Evolutionary conservation across 768 basidiomycete species (phyloP), one percentile per base, ranked within the genome.

Genomic region (Amanita jacksonii): DNA sequence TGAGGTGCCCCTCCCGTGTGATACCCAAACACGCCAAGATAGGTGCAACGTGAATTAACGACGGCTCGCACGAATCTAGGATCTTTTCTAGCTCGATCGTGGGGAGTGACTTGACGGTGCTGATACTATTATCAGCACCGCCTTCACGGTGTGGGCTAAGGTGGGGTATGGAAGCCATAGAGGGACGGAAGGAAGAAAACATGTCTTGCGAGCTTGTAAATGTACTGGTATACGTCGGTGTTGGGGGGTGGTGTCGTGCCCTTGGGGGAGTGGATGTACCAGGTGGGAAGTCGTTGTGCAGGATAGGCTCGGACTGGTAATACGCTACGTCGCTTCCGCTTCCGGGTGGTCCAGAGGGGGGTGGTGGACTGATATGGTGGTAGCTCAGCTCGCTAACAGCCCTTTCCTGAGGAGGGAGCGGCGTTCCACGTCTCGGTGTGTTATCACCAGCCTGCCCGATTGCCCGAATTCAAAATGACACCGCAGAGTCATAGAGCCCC

Each of bases 61-160:
- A 74, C 13, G 84, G 83, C 46, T 75, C 67, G 55, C 82, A 85
- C 4, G 79, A 71, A 1, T 66, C 59, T 12, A 86, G 69, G 28
- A 85, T 61, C 1, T 63, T 57, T 46, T 79, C 76, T 16, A 85
- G 67, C 5, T 70, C 62, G 13, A 68, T 28, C 0, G 53, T 53
- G 2, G 63, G 60, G 0, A 54, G 52, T 0, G 65, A 64, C 40
- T 62, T 64, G 48, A 69, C 68, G 19, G 63, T 67, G 56, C 65
- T 70, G 52, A 69, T 68, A 0, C 66, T 68, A 15, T 65, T 67
- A 1, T 45, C 44, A 12, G 13, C 35, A 13, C 12, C 28, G 27
- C 12, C 7, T 30, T 4, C 28, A 36, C 31, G n/a, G 36, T 23
- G 28, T 38, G 19, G 44, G 18, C 13, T 20, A n/a, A 25, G 13